Percentiles rank a stretch among this genome's conserved stretches.
phyloP scores from a whole-genome alignment of 345 rosid genomes.

The Melaleuca alternifolia region DNA sequence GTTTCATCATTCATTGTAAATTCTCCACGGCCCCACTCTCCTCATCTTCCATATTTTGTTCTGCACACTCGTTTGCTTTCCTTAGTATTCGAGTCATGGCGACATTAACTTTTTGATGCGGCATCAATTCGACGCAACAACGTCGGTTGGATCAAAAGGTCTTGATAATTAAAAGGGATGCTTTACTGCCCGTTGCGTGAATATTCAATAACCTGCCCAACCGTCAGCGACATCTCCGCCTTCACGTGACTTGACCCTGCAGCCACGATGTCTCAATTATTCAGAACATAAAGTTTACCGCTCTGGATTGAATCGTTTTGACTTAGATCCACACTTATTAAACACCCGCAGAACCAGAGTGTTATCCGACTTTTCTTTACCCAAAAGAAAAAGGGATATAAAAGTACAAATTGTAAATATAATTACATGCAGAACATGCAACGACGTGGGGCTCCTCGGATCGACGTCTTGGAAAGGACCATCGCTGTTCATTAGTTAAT shows the following conservation, averaged over 20 bases:
- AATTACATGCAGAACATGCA: not conserved
- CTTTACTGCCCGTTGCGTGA: not conserved
- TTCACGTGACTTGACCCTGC: not conserved
- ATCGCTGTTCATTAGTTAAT: not conserved
- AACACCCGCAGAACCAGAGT: not conserved
- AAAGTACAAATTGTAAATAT: not conserved
- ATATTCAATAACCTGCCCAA: not conserved
- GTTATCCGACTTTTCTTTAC: not conserved
- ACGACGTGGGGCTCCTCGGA: not conserved
- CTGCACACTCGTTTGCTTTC: not conserved
- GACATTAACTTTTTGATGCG: not conserved
- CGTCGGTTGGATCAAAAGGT: not conserved
- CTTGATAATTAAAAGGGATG: not conserved
- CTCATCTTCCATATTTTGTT: not conserved
- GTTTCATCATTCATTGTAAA: not conserved
- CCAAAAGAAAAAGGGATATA: not conserved
- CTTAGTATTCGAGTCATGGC: not conserved
- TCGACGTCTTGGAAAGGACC: not conserved
- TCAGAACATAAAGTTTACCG: not conserved
- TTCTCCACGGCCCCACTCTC: not conserved
- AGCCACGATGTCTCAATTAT: not conserved
- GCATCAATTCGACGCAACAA: not conserved
- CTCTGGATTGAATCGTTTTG: not conserved
- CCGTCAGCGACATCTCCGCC: not conserved
- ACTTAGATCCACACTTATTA: not conserved